Base-by-base conservation (phyloP, 169 alveolate species). In the Plasmodium yoelii region DNA sequence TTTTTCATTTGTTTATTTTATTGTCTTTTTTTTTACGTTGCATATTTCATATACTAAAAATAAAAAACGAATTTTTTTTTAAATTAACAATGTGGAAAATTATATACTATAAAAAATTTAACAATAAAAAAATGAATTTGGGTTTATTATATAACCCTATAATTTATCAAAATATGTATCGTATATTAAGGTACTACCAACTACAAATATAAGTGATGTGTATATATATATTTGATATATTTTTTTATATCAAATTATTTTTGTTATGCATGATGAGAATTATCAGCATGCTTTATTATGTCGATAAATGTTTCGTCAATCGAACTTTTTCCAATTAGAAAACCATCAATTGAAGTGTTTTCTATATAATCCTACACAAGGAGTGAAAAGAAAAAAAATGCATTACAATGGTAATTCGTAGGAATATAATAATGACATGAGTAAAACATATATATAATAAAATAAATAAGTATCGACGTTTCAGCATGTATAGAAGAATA, bases 321-420 rank as follows among this genome's bases (percentile, higher is more conserved):
- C 15, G 88, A 77, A 8, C 65, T 57, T 67, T 64, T 77, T 34
- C 88, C 88, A 18, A 77, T 77, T 13, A 77, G 68, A 44, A 77
- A 77, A 7, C 88, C 88, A 64, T 77, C 88, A 9, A 61, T 56
- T 15, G 34, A 10, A 2, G 88, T 77, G 12, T 77, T 64, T 13
- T 64, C 77, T 46, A 77, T 9, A 57, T 63, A 77, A 69, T 63
- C 10, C 88, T 77, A 59, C 42, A 42, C 49, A 55, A 51, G 24
- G 42, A 75, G 49, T 12, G 19, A 19, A 22, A 53, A 8, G 57
- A 51, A 59, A 34, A 34, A 5, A 34, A 34, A 3, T 34, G 42
- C 7, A 34, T 34, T 34, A 8, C n/a, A 39, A 42, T 15, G 15
- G 64, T 6, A 28, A 8, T 19, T 12, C 18, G 1, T 56, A 68